phyloP scores from a whole-genome alignment of 371 early-diverging fungal genomes.

The Mortierella polycephala region DNA sequence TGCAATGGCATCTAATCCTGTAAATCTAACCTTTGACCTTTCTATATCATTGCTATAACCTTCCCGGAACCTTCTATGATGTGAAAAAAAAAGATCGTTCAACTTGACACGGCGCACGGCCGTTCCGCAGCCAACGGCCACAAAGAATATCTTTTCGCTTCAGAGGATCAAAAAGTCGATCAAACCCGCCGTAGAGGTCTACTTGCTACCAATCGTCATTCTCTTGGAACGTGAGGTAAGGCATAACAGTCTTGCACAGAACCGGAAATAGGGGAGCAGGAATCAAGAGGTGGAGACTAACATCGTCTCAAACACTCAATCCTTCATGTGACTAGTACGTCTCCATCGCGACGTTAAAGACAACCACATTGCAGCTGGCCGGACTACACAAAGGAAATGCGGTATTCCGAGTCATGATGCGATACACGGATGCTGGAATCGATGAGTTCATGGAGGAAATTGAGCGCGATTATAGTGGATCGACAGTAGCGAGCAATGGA shows the following conservation, averaged over 20 bases:
- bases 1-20: neutral
- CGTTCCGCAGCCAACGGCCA: conserved; percentile 23
- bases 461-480: conserved; percentile 24
- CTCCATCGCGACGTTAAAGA: conserved; percentile 57
- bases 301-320: neutral
- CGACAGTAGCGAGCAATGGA: conserved; percentile 7
- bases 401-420: conserved; percentile 61
- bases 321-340: conserved; percentile 50
- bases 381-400: conserved; percentile 64
- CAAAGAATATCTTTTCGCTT: conserved; percentile 49
- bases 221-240: conserved; percentile 49
- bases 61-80: neutral
- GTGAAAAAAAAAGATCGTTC: conserved; percentile 16
- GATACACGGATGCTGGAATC: conserved; percentile 57
- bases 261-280: too few species aligned
- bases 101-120: conserved; percentile 51
- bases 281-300: too few species aligned
- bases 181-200: conserved; percentile 43
- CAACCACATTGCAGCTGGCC: conserved; percentile 60
- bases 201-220: conserved; percentile 42
- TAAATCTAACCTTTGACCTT: neutral
- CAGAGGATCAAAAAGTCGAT: conserved; percentile 38
- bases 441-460: conserved; percentile 59
- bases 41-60: neutral
- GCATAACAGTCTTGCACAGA: too few species aligned